Conservation (phyloP, 345 rosid genomes). For the Linum tenue region DNA sequence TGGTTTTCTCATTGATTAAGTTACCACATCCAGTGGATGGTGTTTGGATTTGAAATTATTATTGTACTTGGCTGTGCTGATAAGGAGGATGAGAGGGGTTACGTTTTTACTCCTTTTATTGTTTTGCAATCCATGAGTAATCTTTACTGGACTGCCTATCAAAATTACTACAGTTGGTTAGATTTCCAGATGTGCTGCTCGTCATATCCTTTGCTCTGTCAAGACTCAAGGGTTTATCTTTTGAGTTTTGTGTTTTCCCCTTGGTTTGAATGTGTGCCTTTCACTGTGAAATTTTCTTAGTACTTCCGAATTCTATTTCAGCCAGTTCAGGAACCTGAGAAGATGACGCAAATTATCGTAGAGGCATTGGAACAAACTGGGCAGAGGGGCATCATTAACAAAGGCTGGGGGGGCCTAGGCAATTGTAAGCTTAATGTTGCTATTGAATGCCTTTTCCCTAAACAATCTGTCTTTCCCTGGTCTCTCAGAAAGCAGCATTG, state of each 20-base stretch:
- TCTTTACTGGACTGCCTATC: not conserved
- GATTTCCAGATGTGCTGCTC: not conserved
- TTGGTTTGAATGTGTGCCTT: not conserved
- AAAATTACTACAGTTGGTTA: not conserved
- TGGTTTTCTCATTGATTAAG: too few relatives aligned
- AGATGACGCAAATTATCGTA: conserved; percentile 77
- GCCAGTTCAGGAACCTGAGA: conserved; percentile 90
- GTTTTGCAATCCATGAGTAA: not conserved
- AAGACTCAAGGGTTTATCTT: not conserved
- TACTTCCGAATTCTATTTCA: conserved; percentile 19
- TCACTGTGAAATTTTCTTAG: not conserved
- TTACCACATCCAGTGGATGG: too few relatives aligned
- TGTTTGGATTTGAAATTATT: too few relatives aligned
- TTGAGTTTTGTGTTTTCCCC: not conserved
- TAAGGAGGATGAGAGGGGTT: too few relatives aligned
- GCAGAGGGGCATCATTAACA: conserved; percentile 92
- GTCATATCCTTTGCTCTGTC: not conserved
- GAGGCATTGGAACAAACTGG: conserved; percentile 65
- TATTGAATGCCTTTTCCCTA: not conserved
- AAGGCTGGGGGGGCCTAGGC: conserved; percentile 99
- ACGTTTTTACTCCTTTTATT: too few relatives aligned
- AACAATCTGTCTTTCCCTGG: not conserved
- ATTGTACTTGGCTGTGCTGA: too few relatives aligned
- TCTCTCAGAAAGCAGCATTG: not conserved
- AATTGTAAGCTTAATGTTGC: conserved; percentile 42